phyloP scores from a whole-genome alignment of 1,139 yeast species.

The Yamadazyma songkhlaensis region DNA sequence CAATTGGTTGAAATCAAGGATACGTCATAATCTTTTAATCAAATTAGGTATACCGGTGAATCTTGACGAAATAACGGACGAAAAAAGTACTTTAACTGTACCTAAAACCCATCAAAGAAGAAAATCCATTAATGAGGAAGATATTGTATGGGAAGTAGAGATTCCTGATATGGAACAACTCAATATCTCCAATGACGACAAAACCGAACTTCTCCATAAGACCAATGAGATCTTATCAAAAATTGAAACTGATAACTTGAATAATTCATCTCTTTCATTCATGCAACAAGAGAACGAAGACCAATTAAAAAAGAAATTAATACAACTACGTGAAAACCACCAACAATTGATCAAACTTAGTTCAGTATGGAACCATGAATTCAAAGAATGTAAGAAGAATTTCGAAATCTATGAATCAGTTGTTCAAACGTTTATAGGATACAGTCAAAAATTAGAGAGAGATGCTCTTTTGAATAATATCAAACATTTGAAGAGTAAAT shows the following conservation, averaged over 20 bases:
- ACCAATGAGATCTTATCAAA: conserved; percentile 28
- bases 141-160: conserved; percentile 30
- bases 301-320: conserved; percentile 20
- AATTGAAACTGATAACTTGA: conserved; percentile 37
- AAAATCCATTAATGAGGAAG: conserved; percentile 26
- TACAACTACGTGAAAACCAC: conserved; percentile 27
- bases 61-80: conserved; percentile 14
- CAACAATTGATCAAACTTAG: conserved; percentile 32
- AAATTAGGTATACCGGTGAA: conserved; percentile 20
- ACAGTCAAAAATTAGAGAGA: conserved; percentile 57
- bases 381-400: conserved; percentile 44
- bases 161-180: conserved; percentile 27
- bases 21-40: conserved; percentile 54
- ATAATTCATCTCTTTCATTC: conserved; percentile 29
- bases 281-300: conserved; percentile 16
- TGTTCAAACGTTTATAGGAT: conserved; percentile 68
- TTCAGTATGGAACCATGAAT: conserved; percentile 49
- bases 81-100: conserved; percentile 2
- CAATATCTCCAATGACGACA: conserved; percentile 19
- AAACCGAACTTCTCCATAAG: conserved; percentile 15
- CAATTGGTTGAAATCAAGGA: conserved; percentile 58
- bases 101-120: conserved; percentile 12
- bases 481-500: conserved; percentile 24
- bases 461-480: conserved; percentile 45
- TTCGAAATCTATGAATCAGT: conserved; percentile 67